phyloP scores from a whole-genome alignment of 1,139 yeast genomes.

The Kodamaea sp. region DNA sequence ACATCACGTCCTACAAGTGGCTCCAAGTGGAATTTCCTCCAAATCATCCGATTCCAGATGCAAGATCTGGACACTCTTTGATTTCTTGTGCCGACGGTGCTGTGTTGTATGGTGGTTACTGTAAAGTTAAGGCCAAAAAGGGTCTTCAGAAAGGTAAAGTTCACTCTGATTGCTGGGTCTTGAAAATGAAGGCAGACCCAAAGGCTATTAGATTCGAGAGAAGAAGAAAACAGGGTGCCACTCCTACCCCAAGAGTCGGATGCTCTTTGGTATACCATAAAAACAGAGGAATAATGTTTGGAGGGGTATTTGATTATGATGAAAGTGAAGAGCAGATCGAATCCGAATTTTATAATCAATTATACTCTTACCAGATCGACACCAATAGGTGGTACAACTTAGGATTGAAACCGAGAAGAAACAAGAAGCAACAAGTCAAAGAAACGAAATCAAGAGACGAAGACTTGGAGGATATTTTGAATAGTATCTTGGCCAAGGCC shows the following conservation, averaged over 20 bases:
- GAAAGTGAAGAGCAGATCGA: constrained; percentile 93
- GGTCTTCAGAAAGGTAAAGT: constrained; percentile 92
- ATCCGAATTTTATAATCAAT: constrained; percentile 78
- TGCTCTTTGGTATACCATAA: constrained; percentile 87
- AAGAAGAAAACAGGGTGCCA: constrained; percentile 83
- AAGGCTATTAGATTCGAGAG: constrained; percentile 83
- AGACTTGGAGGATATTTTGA: constrained; percentile 79
- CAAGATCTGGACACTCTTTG: constrained; percentile 91
- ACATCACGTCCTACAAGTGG: constrained; percentile 89
- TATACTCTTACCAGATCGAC: constrained; percentile 82
- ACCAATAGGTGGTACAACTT: constrained; percentile 87
- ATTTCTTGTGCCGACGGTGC: constrained; percentile 85
- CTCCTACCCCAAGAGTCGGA: constrained; percentile 93
- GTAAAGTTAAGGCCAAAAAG: constrained; percentile 87
- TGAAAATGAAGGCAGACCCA: constrained; percentile 88
- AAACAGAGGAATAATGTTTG: constrained; percentile 90
- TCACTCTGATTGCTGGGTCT: constrained; percentile 82
- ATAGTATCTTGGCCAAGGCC: constrained; percentile 70
- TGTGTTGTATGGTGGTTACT: constrained; percentile 88
- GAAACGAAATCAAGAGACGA: constrained; percentile 64
- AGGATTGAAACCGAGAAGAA: constrained; percentile 63
- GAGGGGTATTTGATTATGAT: constrained; percentile 93
- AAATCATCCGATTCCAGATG: constrained; percentile 80
- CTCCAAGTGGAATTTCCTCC: constrained; percentile 83
- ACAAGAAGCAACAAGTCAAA: constrained; percentile 45